phyloP scores from a whole-genome alignment of 805 yeast genomes.

The Metschnikowia lachancei region DNA sequence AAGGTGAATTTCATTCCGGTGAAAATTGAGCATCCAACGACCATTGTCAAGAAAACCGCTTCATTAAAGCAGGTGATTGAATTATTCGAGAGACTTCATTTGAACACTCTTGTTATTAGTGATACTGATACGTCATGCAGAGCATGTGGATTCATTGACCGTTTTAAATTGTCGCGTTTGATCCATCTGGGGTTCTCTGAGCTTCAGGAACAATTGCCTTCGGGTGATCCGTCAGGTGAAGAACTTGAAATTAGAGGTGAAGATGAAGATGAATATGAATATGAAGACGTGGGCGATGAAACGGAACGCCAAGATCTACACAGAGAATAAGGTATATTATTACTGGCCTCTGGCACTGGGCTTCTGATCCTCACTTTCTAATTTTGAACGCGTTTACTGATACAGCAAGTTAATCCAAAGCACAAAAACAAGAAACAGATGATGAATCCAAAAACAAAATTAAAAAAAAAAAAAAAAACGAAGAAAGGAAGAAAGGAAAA shows the following conservation, averaged over 20 bases:
- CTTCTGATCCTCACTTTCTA: too few relatives aligned
- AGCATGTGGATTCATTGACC: constrained; percentile 39
- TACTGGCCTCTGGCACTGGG: too few relatives aligned
- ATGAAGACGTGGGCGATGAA: constrained; percentile 3
- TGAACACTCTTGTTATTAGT: constrained; percentile 35
- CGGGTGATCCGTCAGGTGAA: constrained; percentile 5
- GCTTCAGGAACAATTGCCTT: constrained; percentile 14
- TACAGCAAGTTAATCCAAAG: too few relatives aligned
- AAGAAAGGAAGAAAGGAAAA: too few relatives aligned
- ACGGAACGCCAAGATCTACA: background rate
- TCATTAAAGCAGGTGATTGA: constrained; percentile 35
- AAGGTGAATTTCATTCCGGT: constrained; percentile 10
- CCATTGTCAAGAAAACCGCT: constrained; percentile 30
- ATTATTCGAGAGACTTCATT: constrained; percentile 37
- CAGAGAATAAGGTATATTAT: background rate
- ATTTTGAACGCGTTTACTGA: too few relatives aligned
- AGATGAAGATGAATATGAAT: constrained; percentile 6
- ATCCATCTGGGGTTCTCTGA: constrained; percentile 28
- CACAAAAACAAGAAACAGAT: too few relatives aligned
- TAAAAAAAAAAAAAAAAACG: too few relatives aligned
- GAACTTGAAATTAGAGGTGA: constrained; percentile 29
- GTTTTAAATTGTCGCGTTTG: constrained; percentile 33
- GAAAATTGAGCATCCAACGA: constrained; percentile 17
- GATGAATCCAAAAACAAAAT: too few relatives aligned
- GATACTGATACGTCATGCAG: constrained; percentile 19